phyloP scores from a whole-genome alignment of 345 rosid genomes.

The Pelargonium nanum region DNA sequence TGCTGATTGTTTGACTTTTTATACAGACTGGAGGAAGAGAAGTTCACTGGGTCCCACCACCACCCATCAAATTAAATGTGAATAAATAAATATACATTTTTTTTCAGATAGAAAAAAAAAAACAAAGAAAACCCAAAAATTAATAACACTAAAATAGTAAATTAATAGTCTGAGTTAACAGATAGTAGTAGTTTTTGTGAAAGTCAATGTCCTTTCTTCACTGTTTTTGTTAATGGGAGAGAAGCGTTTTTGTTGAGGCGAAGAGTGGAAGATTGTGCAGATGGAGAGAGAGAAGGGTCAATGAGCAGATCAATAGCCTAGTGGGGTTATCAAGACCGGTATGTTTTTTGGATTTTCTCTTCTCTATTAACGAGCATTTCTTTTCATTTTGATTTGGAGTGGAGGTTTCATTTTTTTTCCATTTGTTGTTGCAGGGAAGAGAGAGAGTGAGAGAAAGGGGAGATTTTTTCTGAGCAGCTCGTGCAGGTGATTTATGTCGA shows the following conservation, averaged over 20 bases:
- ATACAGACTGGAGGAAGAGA: background rate
- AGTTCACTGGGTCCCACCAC: slow-evolving; percentile 16
- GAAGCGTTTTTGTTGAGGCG: background rate
- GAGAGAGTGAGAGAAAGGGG: slow-evolving; percentile 2
- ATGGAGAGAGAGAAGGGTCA: slow-evolving; percentile 15
- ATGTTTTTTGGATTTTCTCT: slow-evolving; percentile 23
- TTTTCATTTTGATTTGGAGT: background rate
- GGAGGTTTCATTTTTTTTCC: slow-evolving; percentile 15
- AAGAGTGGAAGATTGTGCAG: slow-evolving; percentile 12
- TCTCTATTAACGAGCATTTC: slow-evolving; percentile 19
- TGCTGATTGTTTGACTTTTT: slow-evolving; percentile 41
- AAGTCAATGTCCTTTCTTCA: slow-evolving; percentile 59
- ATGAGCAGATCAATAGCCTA: slow-evolving; percentile 13
- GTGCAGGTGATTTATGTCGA: slow-evolving; percentile 17
- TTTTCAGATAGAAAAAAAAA: background rate
- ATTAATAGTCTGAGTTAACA: slow-evolving; percentile 6
- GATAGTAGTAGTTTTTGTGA: slow-evolving; percentile 15
- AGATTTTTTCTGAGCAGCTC: slow-evolving; percentile 10
- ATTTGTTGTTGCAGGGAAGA: background rate
- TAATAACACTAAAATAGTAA: slow-evolving; percentile 3
- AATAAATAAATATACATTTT: too few species aligned
- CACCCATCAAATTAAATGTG: slow-evolving; percentile 1
- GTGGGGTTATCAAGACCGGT: slow-evolving; percentile 18
- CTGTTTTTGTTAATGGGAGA: slow-evolving; percentile 22
- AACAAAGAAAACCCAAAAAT: background rate